Conservation (phyloP, 805 yeast genomes). For the Teunomyces funiuensis region DNA sequence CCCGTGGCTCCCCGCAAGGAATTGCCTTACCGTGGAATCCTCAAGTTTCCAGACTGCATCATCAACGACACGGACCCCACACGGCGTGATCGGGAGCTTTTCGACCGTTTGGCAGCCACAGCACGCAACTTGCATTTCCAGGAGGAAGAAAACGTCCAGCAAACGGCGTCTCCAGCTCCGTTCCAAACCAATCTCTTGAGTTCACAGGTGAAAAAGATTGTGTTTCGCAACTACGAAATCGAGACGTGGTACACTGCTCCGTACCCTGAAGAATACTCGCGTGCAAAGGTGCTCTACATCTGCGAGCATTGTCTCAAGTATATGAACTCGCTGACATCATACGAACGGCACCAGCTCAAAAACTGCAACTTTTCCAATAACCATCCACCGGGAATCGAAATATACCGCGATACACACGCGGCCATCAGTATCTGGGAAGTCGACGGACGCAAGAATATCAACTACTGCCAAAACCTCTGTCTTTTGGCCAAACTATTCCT, state of each 20-base stretch:
- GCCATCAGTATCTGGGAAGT: slow-evolving; percentile 44
- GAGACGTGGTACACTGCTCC: slow-evolving; percentile 94
- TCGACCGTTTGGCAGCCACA: slow-evolving; percentile 26
- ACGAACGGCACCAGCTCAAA: slow-evolving; percentile 70
- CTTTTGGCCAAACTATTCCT: slow-evolving; percentile 83
- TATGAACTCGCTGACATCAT: slow-evolving; percentile 64
- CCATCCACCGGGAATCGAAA: slow-evolving; percentile 63
- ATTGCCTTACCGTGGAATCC: slow-evolving; percentile 67
- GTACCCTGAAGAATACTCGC: slow-evolving; percentile 82
- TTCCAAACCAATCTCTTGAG: slow-evolving; percentile 12
- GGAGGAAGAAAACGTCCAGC: not conserved
- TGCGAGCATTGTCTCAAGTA: slow-evolving; percentile 87
- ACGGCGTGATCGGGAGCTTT: slow-evolving; percentile 46
- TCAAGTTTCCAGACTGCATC: slow-evolving; percentile 56
- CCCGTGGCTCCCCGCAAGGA: slow-evolving; percentile 32
- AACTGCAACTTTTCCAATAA: slow-evolving; percentile 52
- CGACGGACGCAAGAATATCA: slow-evolving; percentile 81
- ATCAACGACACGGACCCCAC: slow-evolving; percentile 65
- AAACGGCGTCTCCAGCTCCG: slow-evolving; percentile 15
- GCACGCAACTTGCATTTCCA: not conserved
- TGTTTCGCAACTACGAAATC: slow-evolving; percentile 70
- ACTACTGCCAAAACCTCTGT: slow-evolving; percentile 88
- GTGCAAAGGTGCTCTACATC: slow-evolving; percentile 60
- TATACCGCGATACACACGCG: slow-evolving; percentile 33
- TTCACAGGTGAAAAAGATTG: slow-evolving; percentile 59